phyloP scores from a whole-genome alignment of 352 stramenopile species.

The Pythium dissotocum region DNA sequence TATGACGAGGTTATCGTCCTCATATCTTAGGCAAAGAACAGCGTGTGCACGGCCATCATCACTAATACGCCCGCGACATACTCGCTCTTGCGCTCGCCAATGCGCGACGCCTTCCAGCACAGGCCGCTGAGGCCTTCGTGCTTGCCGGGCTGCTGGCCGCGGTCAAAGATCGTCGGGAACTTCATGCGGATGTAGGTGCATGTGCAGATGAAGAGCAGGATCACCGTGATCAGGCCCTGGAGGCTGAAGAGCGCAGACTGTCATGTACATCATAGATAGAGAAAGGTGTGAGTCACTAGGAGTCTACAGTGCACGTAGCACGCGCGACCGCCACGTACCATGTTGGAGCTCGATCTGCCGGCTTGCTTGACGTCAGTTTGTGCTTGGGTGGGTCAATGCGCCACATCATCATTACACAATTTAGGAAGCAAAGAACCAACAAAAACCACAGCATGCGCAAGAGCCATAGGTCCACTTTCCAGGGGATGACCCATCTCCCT shows the following conservation, averaged over 20 bases:
- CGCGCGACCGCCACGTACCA: conserved; percentile 27
- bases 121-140: conserved; percentile 87
- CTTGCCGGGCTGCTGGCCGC: conserved; percentile 72
- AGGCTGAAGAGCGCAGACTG: conserved; percentile 98
- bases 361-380: neutral
- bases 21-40: conserved; percentile 78
- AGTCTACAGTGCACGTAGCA: neutral
- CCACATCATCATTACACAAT: conserved; percentile 28
- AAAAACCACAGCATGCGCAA: conserved; percentile 15
- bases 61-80: conserved; percentile 85
- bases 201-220: conserved; percentile 97
- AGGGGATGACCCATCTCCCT: conserved; percentile 26
- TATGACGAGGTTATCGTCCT: conserved; percentile 21
- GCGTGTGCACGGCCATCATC: conserved; percentile 89
- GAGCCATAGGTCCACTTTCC: conserved; percentile 20
- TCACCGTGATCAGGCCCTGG: conserved; percentile 94
- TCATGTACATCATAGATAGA: conserved; percentile 15
- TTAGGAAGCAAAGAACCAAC: conserved; percentile 26
- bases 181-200: conserved; percentile 96
- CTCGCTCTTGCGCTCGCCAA: conserved; percentile 91
- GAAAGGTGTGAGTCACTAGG: neutral
- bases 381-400: neutral
- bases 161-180: conserved; percentile 95
- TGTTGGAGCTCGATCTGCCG: conserved; percentile 10
- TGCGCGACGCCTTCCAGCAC: conserved; percentile 92